Conservation (phyloP, 306 rosid species). For the Sicyos edulis region DNA sequence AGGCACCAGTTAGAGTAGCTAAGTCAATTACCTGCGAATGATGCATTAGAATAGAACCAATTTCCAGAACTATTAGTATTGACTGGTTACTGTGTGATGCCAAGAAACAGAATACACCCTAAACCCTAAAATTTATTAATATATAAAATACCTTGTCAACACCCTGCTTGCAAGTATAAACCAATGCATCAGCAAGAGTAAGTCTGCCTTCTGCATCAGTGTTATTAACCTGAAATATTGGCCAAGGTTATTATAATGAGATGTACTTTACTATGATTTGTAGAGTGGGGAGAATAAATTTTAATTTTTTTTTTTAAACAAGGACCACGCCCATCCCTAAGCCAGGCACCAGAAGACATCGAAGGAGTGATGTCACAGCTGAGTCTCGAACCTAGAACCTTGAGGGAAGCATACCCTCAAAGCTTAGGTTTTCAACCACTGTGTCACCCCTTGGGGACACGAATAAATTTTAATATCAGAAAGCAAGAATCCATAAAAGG, state of each 20-base stretch:
- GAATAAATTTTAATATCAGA: neutral
- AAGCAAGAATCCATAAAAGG: constrained; percentile 1
- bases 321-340: no score
- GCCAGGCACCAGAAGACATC: no score
- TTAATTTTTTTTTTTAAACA: no score
- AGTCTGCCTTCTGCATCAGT: constrained; percentile 99
- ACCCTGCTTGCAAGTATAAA: constrained; percentile 95
- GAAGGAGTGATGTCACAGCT: no score
- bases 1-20: constrained; percentile 95
- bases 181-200: constrained; percentile 92
- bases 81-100: no score
- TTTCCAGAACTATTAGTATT: neutral
- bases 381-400: no score
- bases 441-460: no score
- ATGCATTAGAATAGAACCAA: constrained; percentile 20
- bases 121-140: constrained; percentile 1
- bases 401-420: no score
- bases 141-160: constrained; percentile 66
- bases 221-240: constrained; percentile 73
- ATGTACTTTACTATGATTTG: neutral
- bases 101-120: no score
- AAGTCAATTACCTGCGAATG: constrained; percentile 73
- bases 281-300: neutral
- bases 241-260: no score
- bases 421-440: no score